Conservation (phyloP, 495 filamentous ascomycete genomes). For the Immersiella caudata region DNA sequence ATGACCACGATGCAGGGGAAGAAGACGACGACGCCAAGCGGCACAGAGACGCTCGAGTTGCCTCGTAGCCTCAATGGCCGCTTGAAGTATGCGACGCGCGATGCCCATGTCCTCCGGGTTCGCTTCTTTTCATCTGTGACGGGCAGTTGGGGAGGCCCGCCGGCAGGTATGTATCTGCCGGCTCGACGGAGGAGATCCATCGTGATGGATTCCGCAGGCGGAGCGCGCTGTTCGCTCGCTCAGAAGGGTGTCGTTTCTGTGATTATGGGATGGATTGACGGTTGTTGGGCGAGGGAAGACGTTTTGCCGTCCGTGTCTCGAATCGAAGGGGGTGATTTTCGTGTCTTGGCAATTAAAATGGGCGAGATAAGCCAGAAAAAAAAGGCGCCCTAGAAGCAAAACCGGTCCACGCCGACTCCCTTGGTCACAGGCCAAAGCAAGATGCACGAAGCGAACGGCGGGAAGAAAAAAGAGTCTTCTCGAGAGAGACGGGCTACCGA, state of each 20-base stretch:
- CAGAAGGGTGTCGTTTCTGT: conserved; percentile 16
- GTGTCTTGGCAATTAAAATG: conserved; percentile 23
- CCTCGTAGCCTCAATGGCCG: conserved; percentile 89
- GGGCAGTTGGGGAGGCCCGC: conserved; percentile 44
- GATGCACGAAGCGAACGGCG: conserved; percentile 30
- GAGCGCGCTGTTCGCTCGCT: conserved; percentile 1
- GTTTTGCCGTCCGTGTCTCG: conserved; percentile 15
- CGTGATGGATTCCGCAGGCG: conserved; percentile 34
- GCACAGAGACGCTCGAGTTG: conserved; percentile 92
- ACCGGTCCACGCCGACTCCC: conserved; percentile 6
- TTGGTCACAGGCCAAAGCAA: conserved; percentile 12
- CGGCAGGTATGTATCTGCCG: conserved; percentile 50
- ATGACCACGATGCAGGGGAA: conserved; percentile 92
- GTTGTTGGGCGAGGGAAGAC: conserved; percentile 1
- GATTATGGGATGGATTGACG: conserved; percentile 13
- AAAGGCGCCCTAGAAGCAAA: conserved; percentile 14
- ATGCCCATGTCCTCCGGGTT: conserved; percentile 37
- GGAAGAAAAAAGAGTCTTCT: conserved; percentile 27
- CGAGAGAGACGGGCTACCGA: conserved; percentile 7
- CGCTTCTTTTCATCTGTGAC: conserved; percentile 49
- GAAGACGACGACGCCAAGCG: conserved; percentile 86
- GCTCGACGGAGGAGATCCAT: conserved; percentile 62
- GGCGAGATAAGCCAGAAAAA: conserved; percentile 3
- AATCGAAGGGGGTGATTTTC: conserved; percentile 10
- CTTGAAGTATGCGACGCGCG: conserved; percentile 78